Base-by-base conservation (phyloP, 352 stramenopile species). In the Pythium phragmiticola region DNA sequence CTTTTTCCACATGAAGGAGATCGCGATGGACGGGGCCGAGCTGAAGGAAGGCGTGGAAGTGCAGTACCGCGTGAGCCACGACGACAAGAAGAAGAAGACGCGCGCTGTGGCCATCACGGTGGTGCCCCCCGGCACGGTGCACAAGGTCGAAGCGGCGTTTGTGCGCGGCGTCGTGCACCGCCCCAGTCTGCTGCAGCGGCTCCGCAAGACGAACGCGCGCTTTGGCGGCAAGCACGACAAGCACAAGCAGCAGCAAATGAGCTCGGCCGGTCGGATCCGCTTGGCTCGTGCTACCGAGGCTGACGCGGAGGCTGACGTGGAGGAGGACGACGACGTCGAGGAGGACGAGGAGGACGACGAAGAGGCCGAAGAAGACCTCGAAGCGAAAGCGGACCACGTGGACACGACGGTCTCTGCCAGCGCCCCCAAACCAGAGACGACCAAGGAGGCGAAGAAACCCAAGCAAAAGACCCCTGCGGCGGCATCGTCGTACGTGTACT, bases 1-100 rank as follows among this genome's bases (percentile, higher is more conserved):
- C 37, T 94, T 88, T 63, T 94, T 94, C 69, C 84, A 90, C 65
- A 72, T 94, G 30, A 91, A 88, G 37, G 84, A 90, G 17, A 71
- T 94, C 28, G 74, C 72, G 19, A 79, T 72, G 0, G 75, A 74
- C 30, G 72, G 88, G 60, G 69, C 68, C 16, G 77, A 88, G 23
- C 52, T 94, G 41, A 87, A 88, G 47, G 80, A 85, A 60, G 84
- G 82, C 43, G 84, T 87, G 54, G 84, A 94, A 50, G 84, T 92
- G 4, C 69, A 78, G 60, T 92, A 78, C 63, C 77, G 70, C 9
- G 47, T 84, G 30, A 80, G 68, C 26, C 72, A 74, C 30, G 80
- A 87, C 50, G 82, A 92, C n/a, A 88, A 84, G 68, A 90, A 87
- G 70, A 89, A 89, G 61, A 90, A 88, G 56, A 81, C 64, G 11